Base-by-base conservation (phyloP, 2,329 filamentous ascomycete genomes). In the Aspergillus fischeri region DNA sequence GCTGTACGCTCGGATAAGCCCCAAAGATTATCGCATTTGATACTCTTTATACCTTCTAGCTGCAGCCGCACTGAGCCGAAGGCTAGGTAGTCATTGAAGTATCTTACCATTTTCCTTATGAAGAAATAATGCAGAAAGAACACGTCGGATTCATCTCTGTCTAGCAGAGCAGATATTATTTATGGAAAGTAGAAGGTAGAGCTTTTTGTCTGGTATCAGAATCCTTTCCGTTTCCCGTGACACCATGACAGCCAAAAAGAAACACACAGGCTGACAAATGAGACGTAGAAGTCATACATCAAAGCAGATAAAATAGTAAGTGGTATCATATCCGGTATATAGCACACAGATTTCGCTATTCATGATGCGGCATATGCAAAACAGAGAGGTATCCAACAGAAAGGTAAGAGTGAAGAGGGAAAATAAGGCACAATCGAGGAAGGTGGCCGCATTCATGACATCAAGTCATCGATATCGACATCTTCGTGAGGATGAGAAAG, bases 401-500 rank as follows among this genome's bases (percentile, higher is more conserved):
- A 51, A 42, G 21, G 20, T 21, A 56, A 42, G 28, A 52, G 20
- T 21, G 53, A 54, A 47, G 58, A 60, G 41, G 52, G 42, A 53
- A 58, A 47, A 21, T 25, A 47, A 63, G 49, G 44, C 27, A 51
- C 52, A 55, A 56, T 25, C 51, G 49, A 60, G 29, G 21, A 49
- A 57, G 20, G 50, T 38, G 50, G 52, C 41, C 42, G 52, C 54
- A 45, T 57, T 67, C 60, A 71, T 35, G 65, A 57, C 62, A 72
- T 70, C 51, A 72, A 62, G 50, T 71, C 70, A 55, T 76, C 70
- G 57, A 77, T 63, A 51, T 74, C 70, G 47, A 70, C 47, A 55
- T 72, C 70, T 28, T 69, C 70, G 45, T 67, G 63, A 8, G 62
- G 49, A 14, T 62, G 65, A 45, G 62, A 61, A 11, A 73, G 48